A percentile compares a stretch with the other conserved stretches of the same genome.
These are phyloP conservation scores for Aspergillus diversus DNA, from an alignment of 495 filamentous ascomycete species.

Conservation along the genomic window DNA sequence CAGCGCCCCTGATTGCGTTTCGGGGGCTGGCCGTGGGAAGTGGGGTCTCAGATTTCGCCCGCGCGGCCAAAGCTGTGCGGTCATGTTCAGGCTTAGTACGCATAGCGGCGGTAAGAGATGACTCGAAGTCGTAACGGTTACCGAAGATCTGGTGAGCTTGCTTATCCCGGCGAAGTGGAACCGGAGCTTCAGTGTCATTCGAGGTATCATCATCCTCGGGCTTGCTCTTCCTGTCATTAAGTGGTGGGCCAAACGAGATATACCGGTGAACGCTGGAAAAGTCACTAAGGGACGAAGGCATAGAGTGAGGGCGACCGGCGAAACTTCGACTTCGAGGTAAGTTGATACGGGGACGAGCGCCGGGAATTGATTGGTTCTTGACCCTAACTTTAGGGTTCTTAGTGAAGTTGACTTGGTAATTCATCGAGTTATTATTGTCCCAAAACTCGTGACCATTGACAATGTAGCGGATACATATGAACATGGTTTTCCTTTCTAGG, in stretches of 20 bases:
- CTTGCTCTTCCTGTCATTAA: conserved; percentile 58
- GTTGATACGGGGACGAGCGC: conserved; percentile 58
- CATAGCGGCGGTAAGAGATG: conserved; percentile 84
- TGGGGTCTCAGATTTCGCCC: conserved; percentile 37
- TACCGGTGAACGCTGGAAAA: conserved; percentile 65
- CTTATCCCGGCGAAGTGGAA: conserved; percentile 56
- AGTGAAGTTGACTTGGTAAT: conserved; percentile 91
- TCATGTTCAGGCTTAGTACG: conserved; percentile 59
- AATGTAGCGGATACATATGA: conserved; percentile 87
- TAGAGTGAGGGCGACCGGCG: conserved; percentile 61
- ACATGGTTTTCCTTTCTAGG: conserved; percentile 85
- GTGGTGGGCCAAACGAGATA: conserved; percentile 57
- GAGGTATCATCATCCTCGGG: conserved; percentile 32
- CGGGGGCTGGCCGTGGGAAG: conserved; percentile 17
- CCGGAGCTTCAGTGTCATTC: conserved; percentile 36
- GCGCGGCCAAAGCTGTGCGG: conserved; percentile 46
- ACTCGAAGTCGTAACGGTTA: conserved; percentile 90
- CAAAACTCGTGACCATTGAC: conserved; percentile 87
- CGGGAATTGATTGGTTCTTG: conserved; percentile 52
- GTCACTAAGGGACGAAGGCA: conserved; percentile 69
- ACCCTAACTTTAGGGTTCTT: conserved; percentile 70
- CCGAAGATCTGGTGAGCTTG: conserved; percentile 78
- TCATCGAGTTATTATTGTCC: conserved; percentile 87
- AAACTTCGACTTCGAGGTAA: conserved; percentile 76
- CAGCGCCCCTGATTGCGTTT: conserved; percentile 18